Percentiles rank a stretch among this genome's conserved stretches.
Evolutionary conservation across 2,329 filamentous ascomycete species (phyloP).

Genomic region (Fusarium sp.): DNA sequence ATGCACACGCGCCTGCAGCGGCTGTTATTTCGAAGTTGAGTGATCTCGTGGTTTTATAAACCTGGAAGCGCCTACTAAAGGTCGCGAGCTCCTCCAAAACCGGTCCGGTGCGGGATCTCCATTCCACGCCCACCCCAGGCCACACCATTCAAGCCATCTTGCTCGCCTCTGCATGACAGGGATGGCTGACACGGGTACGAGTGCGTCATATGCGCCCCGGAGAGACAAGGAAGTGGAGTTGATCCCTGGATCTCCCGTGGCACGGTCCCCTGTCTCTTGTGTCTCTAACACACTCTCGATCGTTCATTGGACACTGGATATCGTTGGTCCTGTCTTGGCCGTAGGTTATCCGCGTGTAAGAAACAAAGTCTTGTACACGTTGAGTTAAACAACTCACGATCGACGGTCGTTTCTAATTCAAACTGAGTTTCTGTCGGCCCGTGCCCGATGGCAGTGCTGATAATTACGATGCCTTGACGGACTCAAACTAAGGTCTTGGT

Average conservation of each 20-base stretch:
- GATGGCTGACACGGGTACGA: conserved; percentile 38
- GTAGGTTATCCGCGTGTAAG: conserved; percentile 17
- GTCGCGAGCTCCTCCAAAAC: conserved; percentile 22
- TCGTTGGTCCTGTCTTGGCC: conserved; percentile 18
- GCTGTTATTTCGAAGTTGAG: conserved; percentile 22
- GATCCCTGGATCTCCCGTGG: conserved; percentile 34
- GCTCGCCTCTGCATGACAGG: conserved; percentile 37
- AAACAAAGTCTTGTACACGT: conserved; percentile 28
- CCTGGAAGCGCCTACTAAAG: conserved; percentile 13
- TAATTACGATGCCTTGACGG: conserved; percentile 1
- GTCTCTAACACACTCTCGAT: conserved; percentile 36
- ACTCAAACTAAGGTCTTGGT: conserved; percentile 2
- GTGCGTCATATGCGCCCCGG: conserved; percentile 44
- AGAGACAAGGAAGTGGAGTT: conserved; percentile 32
- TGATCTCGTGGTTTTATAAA: conserved; percentile 20
- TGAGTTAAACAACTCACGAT: conserved; percentile 28
- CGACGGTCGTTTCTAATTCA: conserved; percentile 30
- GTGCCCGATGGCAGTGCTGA: conserved; percentile 1
- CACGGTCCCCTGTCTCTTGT: conserved; percentile 30
- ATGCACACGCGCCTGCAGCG: conserved; percentile 30
- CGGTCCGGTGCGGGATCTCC: conserved; percentile 37
- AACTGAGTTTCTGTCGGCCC: conserved; percentile 5
- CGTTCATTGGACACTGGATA: conserved; percentile 19
- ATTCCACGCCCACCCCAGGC: conserved; percentile 32
- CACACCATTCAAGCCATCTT: conserved; percentile 26